Evolutionary conservation across 2,329 filamentous ascomycete species (phyloP).

Genomic region (Cucurbitaria berberidis): DNA sequence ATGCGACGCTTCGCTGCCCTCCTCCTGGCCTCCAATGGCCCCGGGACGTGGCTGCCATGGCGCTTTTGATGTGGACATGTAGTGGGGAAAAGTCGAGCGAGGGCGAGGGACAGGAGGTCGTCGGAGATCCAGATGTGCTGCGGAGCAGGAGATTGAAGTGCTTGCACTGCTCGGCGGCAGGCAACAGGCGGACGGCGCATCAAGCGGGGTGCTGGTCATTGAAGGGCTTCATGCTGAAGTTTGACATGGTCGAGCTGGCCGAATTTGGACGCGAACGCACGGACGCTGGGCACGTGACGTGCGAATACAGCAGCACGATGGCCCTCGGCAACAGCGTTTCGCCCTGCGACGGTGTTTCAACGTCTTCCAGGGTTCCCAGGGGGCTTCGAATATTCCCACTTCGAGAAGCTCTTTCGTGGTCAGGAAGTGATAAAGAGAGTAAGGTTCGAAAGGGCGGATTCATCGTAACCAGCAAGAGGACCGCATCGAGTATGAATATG

Average conservation of each 20-base stretch:
- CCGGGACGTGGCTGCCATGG: slow-evolving; percentile 66
- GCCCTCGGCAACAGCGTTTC: background rate
- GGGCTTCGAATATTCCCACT: too few species aligned
- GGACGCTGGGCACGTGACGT: slow-evolving; percentile 11
- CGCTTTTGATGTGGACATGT: slow-evolving; percentile 55
- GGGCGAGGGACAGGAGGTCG: slow-evolving; percentile 58
- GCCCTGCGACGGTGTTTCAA: too few species aligned
- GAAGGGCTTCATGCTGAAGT: slow-evolving; percentile 18
- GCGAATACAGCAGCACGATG: too few species aligned
- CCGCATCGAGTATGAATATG: too few species aligned
- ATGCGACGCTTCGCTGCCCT: slow-evolving; percentile 63
- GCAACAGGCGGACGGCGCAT: slow-evolving; percentile 58
- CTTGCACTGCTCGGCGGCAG: slow-evolving; percentile 59
- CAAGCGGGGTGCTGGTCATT: slow-evolving; percentile 38
- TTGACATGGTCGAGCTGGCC: slow-evolving; percentile 10
- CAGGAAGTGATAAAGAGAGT: too few species aligned
- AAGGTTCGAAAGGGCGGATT: too few species aligned
- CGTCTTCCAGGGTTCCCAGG: too few species aligned
- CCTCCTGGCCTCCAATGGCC: slow-evolving; percentile 66
- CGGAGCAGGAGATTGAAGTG: slow-evolving; percentile 46
- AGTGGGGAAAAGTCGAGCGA: slow-evolving; percentile 58
- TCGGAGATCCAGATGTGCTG: slow-evolving; percentile 67
- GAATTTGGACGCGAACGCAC: slow-evolving; percentile 9
- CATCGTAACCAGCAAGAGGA: too few species aligned
- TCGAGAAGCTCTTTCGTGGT: too few species aligned